Evolutionary conservation across 129 eudicot species (phyloP).

Genomic region (Pittosporum tobira): DNA sequence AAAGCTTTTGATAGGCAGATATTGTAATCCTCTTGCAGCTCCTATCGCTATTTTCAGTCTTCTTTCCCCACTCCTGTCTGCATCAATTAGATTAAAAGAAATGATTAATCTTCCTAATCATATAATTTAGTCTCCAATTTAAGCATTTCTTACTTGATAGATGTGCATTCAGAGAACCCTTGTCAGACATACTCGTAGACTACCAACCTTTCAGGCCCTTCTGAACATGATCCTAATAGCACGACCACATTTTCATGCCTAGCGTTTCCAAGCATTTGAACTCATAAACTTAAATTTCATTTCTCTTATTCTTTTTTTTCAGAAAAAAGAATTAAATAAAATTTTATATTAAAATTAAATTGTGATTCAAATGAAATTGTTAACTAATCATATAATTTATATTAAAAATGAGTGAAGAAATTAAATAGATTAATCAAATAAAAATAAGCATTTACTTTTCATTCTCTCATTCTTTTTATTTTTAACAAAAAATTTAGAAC

Average conservation of each 20-base stretch:
- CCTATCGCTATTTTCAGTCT: conserved; percentile 40
- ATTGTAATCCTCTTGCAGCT: conserved; percentile 34
- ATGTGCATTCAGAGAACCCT: conserved; percentile 29
- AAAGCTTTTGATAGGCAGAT: conserved; percentile 27
- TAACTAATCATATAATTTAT: no score
- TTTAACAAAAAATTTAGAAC: no score
- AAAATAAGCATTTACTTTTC: no score
- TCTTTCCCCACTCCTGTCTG: conserved; percentile 38
- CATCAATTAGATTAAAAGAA: neutral
- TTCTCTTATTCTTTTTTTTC: no score
- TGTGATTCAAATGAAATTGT: no score
- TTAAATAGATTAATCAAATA: no score
- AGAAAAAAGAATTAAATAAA: no score
- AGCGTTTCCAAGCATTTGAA: conserved; percentile 16
- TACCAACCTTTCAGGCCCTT: conserved; percentile 28
- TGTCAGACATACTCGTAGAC: conserved; percentile 42
- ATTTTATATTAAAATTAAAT: no score
- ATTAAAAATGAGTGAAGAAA: no score
- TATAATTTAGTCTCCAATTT: neutral
- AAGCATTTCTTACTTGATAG: conserved; percentile 27
- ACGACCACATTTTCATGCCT: conserved; percentile 39
- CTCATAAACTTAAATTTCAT: conserved; percentile 24
- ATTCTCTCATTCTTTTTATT: no score
- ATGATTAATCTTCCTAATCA: no score
- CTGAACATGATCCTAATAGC: conserved; percentile 38